Percentiles rank a stretch among this genome's conserved stretches.
phyloP scores from a whole-genome alignment of 2,329 filamentous ascomycete genomes.

The Paracamarosporium sp. region DNA sequence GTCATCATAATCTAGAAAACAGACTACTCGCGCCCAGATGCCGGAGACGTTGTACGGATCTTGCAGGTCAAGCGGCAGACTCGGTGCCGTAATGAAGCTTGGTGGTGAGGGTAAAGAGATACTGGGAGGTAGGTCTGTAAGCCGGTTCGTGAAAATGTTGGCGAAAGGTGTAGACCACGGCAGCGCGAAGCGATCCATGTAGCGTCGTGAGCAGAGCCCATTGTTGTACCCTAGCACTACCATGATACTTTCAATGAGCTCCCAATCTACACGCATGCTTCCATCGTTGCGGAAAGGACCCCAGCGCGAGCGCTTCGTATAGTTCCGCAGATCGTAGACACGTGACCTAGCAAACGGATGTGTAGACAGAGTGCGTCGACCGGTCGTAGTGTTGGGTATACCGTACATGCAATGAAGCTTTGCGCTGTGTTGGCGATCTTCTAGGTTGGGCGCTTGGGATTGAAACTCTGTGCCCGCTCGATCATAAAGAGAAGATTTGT shows the following conservation, averaged over 20 bases:
- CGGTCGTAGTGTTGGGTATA: slow-evolving; percentile 57
- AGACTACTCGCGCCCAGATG: not conserved
- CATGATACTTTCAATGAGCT: slow-evolving; percentile 78
- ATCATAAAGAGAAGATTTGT: slow-evolving; percentile 64
- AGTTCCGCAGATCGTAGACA: slow-evolving; percentile 77
- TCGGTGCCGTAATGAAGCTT: slow-evolving; percentile 18
- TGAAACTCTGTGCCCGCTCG: slow-evolving; percentile 58
- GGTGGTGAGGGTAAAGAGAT: not conserved
- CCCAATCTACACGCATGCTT: slow-evolving; percentile 73
- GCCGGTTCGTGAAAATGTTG: slow-evolving; percentile 22
- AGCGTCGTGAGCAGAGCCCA: slow-evolving; percentile 30
- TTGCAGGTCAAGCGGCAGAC: not conserved
- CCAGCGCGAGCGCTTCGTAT: slow-evolving; percentile 68
- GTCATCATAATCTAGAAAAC: slow-evolving; percentile 68
- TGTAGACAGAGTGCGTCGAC: slow-evolving; percentile 39
- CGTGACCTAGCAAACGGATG: slow-evolving; percentile 71
- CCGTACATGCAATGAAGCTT: slow-evolving; percentile 75
- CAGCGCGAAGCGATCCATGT: slow-evolving; percentile 29
- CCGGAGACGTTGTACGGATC: slow-evolving; percentile 5
- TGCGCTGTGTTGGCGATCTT: slow-evolving; percentile 68
- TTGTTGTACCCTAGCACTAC: slow-evolving; percentile 70
- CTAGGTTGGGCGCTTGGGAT: slow-evolving; percentile 46
- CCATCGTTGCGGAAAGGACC: slow-evolving; percentile 74
- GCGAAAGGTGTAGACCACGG: slow-evolving; percentile 39
- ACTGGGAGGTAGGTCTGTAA: not conserved